Evolutionary conservation across 108 stramenopile species (phyloP).

Genomic region (Cyclostephanos tholiformis): DNA sequence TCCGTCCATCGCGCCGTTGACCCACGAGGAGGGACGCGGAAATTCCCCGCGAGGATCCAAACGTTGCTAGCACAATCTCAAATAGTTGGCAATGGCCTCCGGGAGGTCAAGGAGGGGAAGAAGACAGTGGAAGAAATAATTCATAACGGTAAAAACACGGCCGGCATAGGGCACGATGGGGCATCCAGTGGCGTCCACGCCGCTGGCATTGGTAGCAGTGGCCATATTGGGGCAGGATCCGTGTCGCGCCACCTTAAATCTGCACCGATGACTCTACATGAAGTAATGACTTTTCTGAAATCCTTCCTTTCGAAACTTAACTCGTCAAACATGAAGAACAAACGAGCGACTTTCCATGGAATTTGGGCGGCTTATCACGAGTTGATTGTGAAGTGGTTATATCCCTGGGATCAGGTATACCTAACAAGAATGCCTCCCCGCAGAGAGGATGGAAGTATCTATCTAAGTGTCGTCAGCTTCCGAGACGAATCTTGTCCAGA

Average conservation of each 20-base stretch:
- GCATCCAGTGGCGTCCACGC: constrained; percentile 4
- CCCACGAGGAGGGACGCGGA: constrained; percentile 41
- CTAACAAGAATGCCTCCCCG: constrained; percentile 74
- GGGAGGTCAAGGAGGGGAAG: constrained; percentile 71
- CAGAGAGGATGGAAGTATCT: constrained; percentile 80
- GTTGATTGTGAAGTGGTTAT: constrained; percentile 72
- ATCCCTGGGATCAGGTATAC: constrained; percentile 84
- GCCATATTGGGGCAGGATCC: constrained; percentile 31
- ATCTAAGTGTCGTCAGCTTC: constrained; percentile 91
- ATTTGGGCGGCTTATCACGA: constrained; percentile 89
- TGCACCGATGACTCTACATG: constrained; percentile 78
- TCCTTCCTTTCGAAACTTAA: constrained; percentile 72
- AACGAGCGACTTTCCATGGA: constrained; percentile 66
- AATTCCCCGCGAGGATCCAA: constrained; percentile 54
- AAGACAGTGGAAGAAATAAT: constrained; percentile 82
- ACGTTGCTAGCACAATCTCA: constrained; percentile 58
- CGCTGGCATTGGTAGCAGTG: constrained; percentile 40
- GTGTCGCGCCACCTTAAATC: constrained; percentile 42
- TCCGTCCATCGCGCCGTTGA: constrained; percentile 14
- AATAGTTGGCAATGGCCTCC: constrained; percentile 78
- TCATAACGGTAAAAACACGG: constrained; percentile 30
- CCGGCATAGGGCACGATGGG: constrained; percentile 11
- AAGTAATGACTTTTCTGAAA: constrained; percentile 65
- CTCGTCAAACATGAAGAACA: constrained; percentile 51
- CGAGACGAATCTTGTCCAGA: constrained; percentile 93